Base-by-base conservation (phyloP, 148 eudicot species). In the Euryodendron excelsum region DNA sequence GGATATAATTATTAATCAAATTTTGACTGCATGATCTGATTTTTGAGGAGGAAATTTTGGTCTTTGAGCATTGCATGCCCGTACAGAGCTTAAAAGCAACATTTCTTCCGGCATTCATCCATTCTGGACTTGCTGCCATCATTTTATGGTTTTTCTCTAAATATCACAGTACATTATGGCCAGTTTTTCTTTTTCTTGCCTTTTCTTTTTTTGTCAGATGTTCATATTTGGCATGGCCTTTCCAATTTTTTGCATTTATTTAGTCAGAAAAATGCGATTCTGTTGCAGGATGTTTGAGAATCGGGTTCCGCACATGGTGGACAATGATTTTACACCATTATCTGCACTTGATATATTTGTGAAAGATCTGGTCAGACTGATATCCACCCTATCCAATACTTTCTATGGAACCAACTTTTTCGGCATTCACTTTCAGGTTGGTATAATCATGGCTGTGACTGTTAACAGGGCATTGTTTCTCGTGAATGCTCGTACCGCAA, bases 301-400 rank as follows among this genome's bases (percentile, higher is more conserved):
- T 83, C 99, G 98, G 75, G 97, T 87, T 80, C 97, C 97, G 2
- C 99, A 96, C 88, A 96, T 96, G 99, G 80, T 96, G 79, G 94
- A 93, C 68, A 89, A 91, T 88, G 98, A 93, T 82, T 96, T 86
- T 85, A 96, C 94, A 47, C 99, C 99, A 56, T 89, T 86, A 77
- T 96, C 99, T 75, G 96, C 98, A 68, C 95, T 96, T n/a, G 89
- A 96, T 87, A 96, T 96, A 74, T 96, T 96, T 86, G 99, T 96
- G 81, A 96, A 96, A 88, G 99, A 96, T 86, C 91, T 96, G 97
- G 99, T 96, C 68, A 79, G 94, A 71, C 31, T 80, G 45, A 86
- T 71, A n/a, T 72, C 27, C 59, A 52, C 69, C 27, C 9, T 75
- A 63, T 67, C 8, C 17, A 41, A 7, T 74, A 12, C 28, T 79